Base-by-base conservation (phyloP, 192 early-diverging fungal genomes). In the Pilaira anomala region DNA sequence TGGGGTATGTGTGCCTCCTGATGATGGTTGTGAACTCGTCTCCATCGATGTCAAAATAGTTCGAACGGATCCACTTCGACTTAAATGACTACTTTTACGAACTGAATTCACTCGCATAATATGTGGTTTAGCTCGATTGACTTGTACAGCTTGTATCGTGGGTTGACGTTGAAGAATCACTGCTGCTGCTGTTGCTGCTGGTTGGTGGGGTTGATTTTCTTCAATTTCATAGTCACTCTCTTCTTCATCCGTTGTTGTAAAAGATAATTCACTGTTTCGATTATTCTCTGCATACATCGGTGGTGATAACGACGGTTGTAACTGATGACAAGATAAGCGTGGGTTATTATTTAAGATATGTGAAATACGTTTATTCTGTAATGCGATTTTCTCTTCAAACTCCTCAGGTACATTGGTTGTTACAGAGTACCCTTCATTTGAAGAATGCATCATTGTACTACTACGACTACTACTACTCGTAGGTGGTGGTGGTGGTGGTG, bases 51-150 rank as follows among this genome's bases (percentile, higher is more conserved):
- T 46, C 13, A 19, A 14, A 46, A 19, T 5, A 46, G 70, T 72
- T 16, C 70, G 58, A 0, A 72, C 60, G 7, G 70, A 72, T 12
- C 54, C 65, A 62, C 22, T 42, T 13, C 70, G 50, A 26, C 49
- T 65, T 11, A 72, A 1, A 22, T 39, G 39, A 1, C 53, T 28
- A 18, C 28, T 36, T 33, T 1, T 25, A 25, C 64, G 58, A 8
- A 75, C 63, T 1, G 73, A 70, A 42, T 75, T 67, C 55, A 75
- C 63, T 48, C 73, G 58, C 62, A 75, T 45, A 2, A 75, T 55
- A 12, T 69, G 67, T 0, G 73, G 67, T 60, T 66, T 65, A 14
- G 73, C 73, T 19, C 73, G 57, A 21, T 41, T 59, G n/a, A 75
- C 59, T 30, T 75, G 73, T 25, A 75, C 59, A 18, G 73, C 63